A percentile compares a stretch with the other conserved stretches of the same genome.
These are phyloP conservation scores for Umbelopsis sp. DNA, from an alignment of 192 early-diverging fungal genomes.

Conservation along the genomic window DNA sequence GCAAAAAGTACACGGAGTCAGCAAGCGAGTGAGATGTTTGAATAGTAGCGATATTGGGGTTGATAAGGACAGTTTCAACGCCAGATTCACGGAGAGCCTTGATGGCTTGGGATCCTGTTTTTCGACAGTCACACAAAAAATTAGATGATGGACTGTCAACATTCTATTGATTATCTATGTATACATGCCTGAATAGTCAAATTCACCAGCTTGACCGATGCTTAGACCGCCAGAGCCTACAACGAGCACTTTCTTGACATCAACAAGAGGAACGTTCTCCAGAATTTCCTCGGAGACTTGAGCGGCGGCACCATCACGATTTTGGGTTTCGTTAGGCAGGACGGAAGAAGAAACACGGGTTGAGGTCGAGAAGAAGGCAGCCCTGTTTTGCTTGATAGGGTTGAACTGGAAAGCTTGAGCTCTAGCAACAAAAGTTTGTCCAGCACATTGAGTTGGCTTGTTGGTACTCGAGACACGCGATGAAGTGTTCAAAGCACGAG, in stretches of 20 bases:
- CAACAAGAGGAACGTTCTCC: conserved; percentile 48
- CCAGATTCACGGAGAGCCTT: conserved; percentile 93
- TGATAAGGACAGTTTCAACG: conserved; percentile 94
- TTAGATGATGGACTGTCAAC: conserved; percentile 5
- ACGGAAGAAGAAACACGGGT: not conserved
- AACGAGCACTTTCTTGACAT: conserved; percentile 88
- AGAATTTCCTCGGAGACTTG: conserved; percentile 54
- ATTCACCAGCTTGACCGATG: conserved; percentile 99
- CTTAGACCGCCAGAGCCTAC: conserved; percentile 94
- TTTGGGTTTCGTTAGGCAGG: not conserved
- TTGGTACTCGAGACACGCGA: conserved; percentile 5
- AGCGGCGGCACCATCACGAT: conserved; percentile 33
- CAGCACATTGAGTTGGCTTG: not conserved
- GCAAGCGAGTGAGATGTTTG: conserved; percentile 95
- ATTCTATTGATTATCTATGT: not conserved
- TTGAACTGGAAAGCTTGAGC: conserved; percentile 40
- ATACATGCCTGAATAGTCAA: conserved; percentile 91
- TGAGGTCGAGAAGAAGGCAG: conserved; percentile 14
- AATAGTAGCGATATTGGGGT: conserved; percentile 99
- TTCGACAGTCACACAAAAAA: conserved; percentile 22
- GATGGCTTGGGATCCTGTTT: conserved; percentile 90
- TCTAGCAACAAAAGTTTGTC: not conserved
- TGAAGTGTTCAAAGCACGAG: conserved; percentile 18
- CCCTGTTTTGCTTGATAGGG: conserved; percentile 35
- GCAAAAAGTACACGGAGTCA: conserved; percentile 94